Conservation (phyloP, 2,329 filamentous ascomycete species). For the Mycosphaerelloides madeirae region DNA sequence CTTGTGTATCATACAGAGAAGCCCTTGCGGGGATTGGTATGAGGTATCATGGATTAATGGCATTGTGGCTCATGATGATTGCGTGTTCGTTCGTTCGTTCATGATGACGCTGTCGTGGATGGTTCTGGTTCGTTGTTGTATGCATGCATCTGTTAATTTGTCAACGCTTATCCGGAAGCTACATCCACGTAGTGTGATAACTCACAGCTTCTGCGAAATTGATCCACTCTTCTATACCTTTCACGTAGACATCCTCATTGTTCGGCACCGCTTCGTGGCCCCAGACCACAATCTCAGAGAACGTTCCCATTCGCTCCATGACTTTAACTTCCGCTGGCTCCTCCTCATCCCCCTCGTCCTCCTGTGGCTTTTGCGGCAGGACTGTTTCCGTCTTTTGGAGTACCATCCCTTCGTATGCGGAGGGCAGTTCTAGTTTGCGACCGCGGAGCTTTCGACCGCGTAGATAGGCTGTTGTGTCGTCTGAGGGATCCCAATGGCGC, state of each 20-base stretch:
- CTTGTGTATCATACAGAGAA: too few relatives aligned
- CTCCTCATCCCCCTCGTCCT: constrained; percentile 36
- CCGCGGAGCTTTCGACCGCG: constrained; percentile 76
- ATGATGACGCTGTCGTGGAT: neutral
- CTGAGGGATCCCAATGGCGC: constrained; percentile 65
- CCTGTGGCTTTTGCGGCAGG: constrained; percentile 6
- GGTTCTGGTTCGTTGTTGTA: constrained; percentile 7
- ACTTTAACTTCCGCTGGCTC: constrained; percentile 49
- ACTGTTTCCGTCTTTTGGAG: constrained; percentile 25
- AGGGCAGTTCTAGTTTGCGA: constrained; percentile 60
- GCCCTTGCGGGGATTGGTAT: neutral
- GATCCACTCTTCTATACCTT: constrained; percentile 77
- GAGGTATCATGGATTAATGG: neutral
- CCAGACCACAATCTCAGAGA: constrained; percentile 78
- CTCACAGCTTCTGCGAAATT: constrained; percentile 63
- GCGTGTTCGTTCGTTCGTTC: neutral
- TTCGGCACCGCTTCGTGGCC: constrained; percentile 67
- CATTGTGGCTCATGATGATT: neutral
- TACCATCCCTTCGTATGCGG: constrained; percentile 55
- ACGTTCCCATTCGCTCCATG: constrained; percentile 61
- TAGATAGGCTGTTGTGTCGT: constrained; percentile 53
- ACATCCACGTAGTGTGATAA: constrained; percentile 7
- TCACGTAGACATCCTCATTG: constrained; percentile 64
- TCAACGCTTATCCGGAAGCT: neutral
- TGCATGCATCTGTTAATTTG: constrained; percentile 12